Conservation (phyloP, 176 grass and related monocot species). For the Avena insularis region DNA sequence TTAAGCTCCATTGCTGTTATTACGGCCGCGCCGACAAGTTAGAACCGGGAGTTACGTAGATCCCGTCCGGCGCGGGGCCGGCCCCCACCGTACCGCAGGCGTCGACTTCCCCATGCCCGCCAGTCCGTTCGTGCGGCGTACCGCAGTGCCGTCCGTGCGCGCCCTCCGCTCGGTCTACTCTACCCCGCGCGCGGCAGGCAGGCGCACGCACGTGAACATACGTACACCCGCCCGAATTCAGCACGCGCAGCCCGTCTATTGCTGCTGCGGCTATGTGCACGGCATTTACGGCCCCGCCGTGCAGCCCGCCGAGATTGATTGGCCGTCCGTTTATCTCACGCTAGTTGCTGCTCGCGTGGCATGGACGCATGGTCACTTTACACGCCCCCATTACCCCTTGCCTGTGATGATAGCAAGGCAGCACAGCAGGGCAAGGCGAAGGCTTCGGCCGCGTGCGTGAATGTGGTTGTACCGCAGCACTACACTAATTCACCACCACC, state of each 20-base stretch:
- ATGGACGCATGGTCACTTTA: no score
- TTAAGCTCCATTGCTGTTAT: no score
- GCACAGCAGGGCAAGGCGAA: no score
- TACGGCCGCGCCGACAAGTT: slow-evolving; percentile 46
- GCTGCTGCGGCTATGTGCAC: slow-evolving; percentile 20
- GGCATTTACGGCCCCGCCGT: background rate
- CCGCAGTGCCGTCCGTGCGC: no score
- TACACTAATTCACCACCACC: background rate
- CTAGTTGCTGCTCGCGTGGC: background rate
- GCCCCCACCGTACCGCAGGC: background rate
- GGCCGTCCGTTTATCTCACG: background rate
- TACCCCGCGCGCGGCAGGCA: background rate
- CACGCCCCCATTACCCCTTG: no score
- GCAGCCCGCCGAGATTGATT: no score
- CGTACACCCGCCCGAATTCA: slow-evolving; percentile 14
- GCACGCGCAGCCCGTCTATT: background rate
- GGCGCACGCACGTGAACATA: slow-evolving; percentile 12
- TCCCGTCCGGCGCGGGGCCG: background rate
- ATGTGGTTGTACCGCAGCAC: background rate
- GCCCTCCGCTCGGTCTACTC: no score
- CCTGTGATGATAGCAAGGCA: no score
- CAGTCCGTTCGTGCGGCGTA: background rate
- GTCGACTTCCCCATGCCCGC: background rate
- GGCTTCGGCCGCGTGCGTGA: background rate
- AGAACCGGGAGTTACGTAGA: background rate